These are phyloP conservation scores for Tillandsia leiboldiana DNA, from an alignment of 176 grass and related monocot genomes.

Conservation along the genomic window DNA sequence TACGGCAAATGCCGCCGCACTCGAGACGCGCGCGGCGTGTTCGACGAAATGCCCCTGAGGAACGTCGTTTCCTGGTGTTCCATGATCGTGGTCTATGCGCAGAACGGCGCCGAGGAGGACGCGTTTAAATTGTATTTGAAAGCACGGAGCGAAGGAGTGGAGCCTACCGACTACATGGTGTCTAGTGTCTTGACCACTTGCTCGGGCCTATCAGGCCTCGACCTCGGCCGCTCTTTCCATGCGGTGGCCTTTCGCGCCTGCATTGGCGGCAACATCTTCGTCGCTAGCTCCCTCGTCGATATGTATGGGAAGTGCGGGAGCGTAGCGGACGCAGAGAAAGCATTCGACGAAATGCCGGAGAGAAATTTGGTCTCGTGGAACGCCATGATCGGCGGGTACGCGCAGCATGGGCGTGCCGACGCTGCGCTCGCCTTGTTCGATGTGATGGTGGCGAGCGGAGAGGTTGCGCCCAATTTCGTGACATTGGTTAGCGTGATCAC, in stretches of 20 bases:
- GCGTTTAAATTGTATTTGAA: conserved; percentile 47
- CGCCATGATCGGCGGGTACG: conserved; percentile 55
- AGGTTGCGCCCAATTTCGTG: conserved; percentile 54
- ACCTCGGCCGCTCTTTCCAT: conserved; percentile 52
- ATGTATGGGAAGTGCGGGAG: conserved; percentile 78
- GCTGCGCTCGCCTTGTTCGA: conserved; percentile 48
- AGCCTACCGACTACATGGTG: conserved; percentile 60
- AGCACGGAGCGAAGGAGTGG: conserved; percentile 50
- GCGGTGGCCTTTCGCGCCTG: conserved; percentile 48
- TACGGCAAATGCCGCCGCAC: conserved; percentile 52
- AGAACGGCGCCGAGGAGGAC: conserved; percentile 60
- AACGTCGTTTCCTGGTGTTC: conserved; percentile 79
- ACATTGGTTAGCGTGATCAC: conserved; percentile 59
- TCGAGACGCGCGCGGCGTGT: conserved; percentile 36
- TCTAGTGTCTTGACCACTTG: conserved; percentile 74
- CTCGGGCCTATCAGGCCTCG: conserved; percentile 50
- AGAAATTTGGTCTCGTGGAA: conserved; percentile 67
- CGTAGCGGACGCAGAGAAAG: conserved; percentile 37
- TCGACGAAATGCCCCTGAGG: conserved; percentile 45
- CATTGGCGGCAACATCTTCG: conserved; percentile 54
- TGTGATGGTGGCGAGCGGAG: conserved; percentile 42
- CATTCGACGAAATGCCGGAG: conserved; percentile 43
- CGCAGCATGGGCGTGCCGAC: conserved; percentile 49
- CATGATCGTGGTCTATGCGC: conserved; percentile 45
- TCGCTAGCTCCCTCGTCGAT: conserved; percentile 60